phyloP scores from a whole-genome alignment of 805 yeast genomes.

The Kodamaea neixiangensis region DNA sequence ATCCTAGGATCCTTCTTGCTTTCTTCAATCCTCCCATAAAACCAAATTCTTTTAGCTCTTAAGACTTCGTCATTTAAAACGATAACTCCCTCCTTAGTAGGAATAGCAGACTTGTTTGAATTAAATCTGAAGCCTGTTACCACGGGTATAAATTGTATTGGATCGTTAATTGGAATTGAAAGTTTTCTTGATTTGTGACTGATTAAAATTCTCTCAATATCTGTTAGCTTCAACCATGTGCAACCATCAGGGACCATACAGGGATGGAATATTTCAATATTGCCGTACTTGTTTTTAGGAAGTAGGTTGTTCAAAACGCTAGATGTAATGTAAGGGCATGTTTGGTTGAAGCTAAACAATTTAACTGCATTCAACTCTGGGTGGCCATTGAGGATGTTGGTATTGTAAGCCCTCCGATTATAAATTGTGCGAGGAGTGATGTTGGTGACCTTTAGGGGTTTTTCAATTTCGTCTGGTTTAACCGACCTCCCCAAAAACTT shows the following conservation, averaged over 20 bases:
- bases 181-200: constrained; percentile 12
- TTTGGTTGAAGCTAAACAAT: constrained; percentile 31
- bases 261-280: constrained; percentile 30
- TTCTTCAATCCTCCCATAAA: constrained; percentile 19
- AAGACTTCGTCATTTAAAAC: constrained; percentile 20
- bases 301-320: constrained; percentile 14
- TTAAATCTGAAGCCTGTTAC: constrained; percentile 31
- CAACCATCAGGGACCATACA: constrained; percentile 35
- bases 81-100: constrained; percentile 30
- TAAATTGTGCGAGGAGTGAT: constrained; percentile 24
- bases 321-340: constrained; percentile 25
- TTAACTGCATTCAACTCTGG: constrained; percentile 23
- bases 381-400: constrained; percentile 17
- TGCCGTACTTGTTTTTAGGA: constrained; percentile 34
- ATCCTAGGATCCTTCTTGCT: background rate
- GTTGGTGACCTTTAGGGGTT: constrained; percentile 21
- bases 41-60: constrained; percentile 27
- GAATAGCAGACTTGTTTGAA: constrained; percentile 25
- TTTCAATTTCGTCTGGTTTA: constrained; percentile 15
- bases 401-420: constrained; percentile 20
- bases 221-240: constrained; percentile 26
- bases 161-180: constrained; percentile 4
- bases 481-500: constrained; percentile 35
- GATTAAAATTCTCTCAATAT: constrained; percentile 22
- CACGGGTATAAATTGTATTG: constrained; percentile 30